Evolutionary conservation across 1,284 basidiomycete species (phyloP), one percentile per base, ranked within the genome.

Genomic region (Cerioporus squamosus): DNA sequence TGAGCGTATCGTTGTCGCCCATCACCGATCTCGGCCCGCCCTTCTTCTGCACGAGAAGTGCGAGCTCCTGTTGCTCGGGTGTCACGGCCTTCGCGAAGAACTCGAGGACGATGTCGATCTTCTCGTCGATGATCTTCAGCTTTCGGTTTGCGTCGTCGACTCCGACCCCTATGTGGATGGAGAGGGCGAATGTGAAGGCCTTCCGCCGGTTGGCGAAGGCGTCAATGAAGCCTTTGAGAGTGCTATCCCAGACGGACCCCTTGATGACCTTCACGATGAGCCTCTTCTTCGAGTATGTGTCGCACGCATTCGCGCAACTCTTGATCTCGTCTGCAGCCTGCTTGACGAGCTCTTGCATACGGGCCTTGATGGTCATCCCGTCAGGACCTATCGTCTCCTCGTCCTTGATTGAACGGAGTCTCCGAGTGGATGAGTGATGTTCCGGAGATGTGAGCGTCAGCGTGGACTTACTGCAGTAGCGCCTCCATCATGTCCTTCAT

Each of bases 401-500:
- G 44, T 69, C 67, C 23, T 63, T 61, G 51, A 72, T 51, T 20
- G 57, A 47, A 22, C 55, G 57, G 5, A 72, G 55, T 18, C 66
- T 69, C 26, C 6, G 20, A 5, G 38, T 8, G 23, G 20, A 39
- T 53, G 12, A 58, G 45, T 50, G 10, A 8, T 44, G 9, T 14
- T 22, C n/a, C 18, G 6, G 4, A n/a, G 33, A n/a, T n/a, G 22
- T 5, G 3, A 17, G 2, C 12, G 6, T 2, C 6, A 1, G 31
- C 5, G 15, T 20, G 7, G n/a, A 3, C 59, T 5, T 53, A 81
- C 80, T 77, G 72, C 18, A 79, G 69, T 26, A 82, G 70, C 0
- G 72, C 70, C 17, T 64, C 66, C 74, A 82, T 78, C 74, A 79
- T 77, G 44, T 77, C 75, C 57, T 75, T 75, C 78, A 82, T 82